These are phyloP conservation scores for Paraphoma sp. DNA, from an alignment of 2,329 filamentous ascomycete genomes.

Conservation along the genomic window DNA sequence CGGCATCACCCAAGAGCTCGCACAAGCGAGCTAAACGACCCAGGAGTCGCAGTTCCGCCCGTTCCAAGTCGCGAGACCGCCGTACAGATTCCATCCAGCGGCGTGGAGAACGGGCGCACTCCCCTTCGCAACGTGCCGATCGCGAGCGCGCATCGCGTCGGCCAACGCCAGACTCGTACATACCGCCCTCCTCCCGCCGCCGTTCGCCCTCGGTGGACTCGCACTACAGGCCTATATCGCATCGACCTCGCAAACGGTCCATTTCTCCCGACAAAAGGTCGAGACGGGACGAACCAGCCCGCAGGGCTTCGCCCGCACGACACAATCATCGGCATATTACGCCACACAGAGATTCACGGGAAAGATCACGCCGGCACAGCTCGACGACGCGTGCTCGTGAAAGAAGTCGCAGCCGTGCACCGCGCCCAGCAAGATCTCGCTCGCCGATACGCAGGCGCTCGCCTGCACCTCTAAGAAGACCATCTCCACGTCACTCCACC, in stretches of 20 bases:
- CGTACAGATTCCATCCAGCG: constrained; percentile 39
- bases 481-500: constrained; percentile 29
- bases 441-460: constrained; percentile 41
- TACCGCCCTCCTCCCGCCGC: constrained; percentile 40
- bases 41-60: constrained; percentile 44
- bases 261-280: constrained; percentile 37
- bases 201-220: constrained; percentile 52
- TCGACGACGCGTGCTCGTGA: constrained; percentile 23
- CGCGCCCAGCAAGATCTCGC: constrained; percentile 38
- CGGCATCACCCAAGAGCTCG: constrained; percentile 42
- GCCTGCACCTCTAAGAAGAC: constrained; percentile 28
- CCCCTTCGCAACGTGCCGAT: constrained; percentile 38
- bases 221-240: constrained; percentile 40
- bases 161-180: constrained; percentile 46
- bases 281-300: constrained; percentile 35
- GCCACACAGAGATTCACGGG: constrained; percentile 30
- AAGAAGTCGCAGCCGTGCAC: constrained; percentile 34
- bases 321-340: constrained; percentile 31
- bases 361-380: constrained; percentile 23
- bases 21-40: constrained; percentile 43
- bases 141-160: constrained; percentile 42
- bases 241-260: constrained; percentile 41
- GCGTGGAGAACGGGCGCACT: constrained; percentile 36
- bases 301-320: constrained; percentile 38
- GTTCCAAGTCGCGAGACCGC: constrained; percentile 43